These are phyloP conservation scores for Luvunga scandens DNA, from an alignment of 345 rosid species.

Conservation along the genomic window DNA sequence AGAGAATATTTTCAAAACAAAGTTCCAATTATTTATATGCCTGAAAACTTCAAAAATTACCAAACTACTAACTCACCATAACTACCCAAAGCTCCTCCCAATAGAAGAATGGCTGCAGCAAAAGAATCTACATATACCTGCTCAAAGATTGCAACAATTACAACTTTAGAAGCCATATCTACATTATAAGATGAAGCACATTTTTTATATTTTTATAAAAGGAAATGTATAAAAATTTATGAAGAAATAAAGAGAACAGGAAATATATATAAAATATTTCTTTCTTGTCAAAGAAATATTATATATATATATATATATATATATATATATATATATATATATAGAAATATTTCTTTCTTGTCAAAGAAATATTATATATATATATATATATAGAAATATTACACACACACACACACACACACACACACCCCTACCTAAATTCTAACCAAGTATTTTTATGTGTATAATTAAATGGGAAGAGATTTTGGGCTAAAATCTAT, in stretches of 20 bases:
- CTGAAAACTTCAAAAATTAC: neutral
- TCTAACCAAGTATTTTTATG: no score
- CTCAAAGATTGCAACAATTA: neutral
- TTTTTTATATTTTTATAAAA: neutral
- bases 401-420: no score
- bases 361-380: no score
- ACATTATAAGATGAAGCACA: neutral
- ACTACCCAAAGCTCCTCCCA: conserved; percentile 41
- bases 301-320: no score
- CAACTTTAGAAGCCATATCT: neutral
- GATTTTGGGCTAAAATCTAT: neutral
- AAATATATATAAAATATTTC: no score
- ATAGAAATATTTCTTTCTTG: no score
- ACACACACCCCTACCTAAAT: neutral
- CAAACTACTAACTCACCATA: conserved; percentile 28
- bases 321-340: no score
- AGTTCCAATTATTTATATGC: neutral
- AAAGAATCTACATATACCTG: conserved; percentile 32
- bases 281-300: no score
- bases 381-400: no score
- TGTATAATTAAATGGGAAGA: no score
- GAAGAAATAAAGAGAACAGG: neutral
- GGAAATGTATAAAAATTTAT: neutral
- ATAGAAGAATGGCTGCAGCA: conserved; percentile 28
- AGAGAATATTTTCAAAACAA: neutral